These are phyloP conservation scores for Vachellia pachyceras DNA, from an alignment of 306 rosid species.

Conservation along the genomic window DNA sequence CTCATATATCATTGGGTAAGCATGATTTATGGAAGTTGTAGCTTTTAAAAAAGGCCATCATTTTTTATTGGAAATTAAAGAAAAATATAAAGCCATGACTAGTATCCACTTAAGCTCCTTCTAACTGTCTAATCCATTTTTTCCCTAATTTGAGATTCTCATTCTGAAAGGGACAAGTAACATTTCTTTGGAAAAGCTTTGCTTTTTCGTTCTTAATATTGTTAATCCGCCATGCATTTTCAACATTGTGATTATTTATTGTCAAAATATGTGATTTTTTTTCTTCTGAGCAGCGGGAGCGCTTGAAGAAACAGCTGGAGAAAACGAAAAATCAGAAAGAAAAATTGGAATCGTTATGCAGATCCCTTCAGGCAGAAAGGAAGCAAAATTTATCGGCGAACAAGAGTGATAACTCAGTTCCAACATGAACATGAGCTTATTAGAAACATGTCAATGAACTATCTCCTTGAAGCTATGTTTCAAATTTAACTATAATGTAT, in stretches of 20 bases:
- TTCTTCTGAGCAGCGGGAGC: conserved; percentile 69
- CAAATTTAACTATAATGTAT: conserved; percentile 19
- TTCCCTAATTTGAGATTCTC: neutral
- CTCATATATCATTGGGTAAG: neutral
- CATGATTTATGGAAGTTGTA: neutral
- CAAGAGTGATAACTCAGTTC: conserved; percentile 58
- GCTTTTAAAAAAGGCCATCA: neutral
- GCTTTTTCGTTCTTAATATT: neutral
- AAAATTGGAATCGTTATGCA: conserved; percentile 84
- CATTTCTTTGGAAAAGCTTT: neutral
- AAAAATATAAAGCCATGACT: neutral
- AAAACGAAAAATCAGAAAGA: conserved; percentile 88
- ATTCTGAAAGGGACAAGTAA: neutral
- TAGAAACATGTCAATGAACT: conserved; percentile 25
- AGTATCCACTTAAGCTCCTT: neutral
- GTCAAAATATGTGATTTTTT: conserved; percentile 13
- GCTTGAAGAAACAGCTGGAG: conserved; percentile 80
- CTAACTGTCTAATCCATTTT: neutral
- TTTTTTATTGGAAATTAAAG: neutral
- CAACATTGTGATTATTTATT: neutral
- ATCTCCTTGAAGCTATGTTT: conserved; percentile 22
- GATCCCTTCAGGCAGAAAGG: conserved; percentile 95
- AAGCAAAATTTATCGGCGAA: conserved; percentile 61
- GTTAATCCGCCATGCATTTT: neutral
- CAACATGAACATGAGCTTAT: conserved; percentile 42